These are phyloP conservation scores for Polytrichum formosum DNA, from an alignment of 225 moss, liverwort and hornwort species.

Conservation along the genomic window DNA sequence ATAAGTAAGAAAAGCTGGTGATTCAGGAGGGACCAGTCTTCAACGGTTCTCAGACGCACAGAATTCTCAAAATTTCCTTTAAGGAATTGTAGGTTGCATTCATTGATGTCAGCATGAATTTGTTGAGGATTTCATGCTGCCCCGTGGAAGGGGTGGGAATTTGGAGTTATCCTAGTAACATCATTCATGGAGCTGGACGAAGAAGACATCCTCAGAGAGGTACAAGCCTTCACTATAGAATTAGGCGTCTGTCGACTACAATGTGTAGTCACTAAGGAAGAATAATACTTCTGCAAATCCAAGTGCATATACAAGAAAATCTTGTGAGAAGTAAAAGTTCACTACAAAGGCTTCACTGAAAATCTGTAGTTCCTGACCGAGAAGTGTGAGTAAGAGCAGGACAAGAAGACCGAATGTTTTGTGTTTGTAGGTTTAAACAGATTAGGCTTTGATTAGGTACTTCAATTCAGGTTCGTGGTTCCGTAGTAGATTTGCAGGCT, in stretches of 20 bases:
- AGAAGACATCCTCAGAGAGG: constrained; percentile 27
- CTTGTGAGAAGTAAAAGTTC: background rate
- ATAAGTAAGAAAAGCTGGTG: no score
- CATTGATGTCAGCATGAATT: constrained; percentile 33
- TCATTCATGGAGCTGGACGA: constrained; percentile 8
- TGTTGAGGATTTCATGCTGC: constrained; percentile 23
- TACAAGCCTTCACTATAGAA: constrained; percentile 7
- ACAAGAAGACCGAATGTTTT: no score
- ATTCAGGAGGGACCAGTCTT: background rate
- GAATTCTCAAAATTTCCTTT: no score
- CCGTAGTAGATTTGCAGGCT: no score
- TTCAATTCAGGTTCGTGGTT: no score
- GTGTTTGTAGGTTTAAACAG: no score
- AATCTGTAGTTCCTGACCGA: no score
- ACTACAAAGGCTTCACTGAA: background rate
- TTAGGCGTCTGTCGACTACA: background rate
- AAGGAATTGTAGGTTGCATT: background rate
- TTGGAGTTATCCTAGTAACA: constrained; percentile 11
- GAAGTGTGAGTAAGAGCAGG: no score
- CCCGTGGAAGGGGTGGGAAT: constrained; percentile 26
- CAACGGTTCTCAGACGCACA: background rate
- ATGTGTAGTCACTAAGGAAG: background rate
- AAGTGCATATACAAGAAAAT: background rate
- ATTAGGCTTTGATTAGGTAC: no score
- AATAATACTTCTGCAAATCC: background rate